Evolutionary conservation across 257 asterid species (phyloP).

Genomic region (Fraxinus excelsior): DNA sequence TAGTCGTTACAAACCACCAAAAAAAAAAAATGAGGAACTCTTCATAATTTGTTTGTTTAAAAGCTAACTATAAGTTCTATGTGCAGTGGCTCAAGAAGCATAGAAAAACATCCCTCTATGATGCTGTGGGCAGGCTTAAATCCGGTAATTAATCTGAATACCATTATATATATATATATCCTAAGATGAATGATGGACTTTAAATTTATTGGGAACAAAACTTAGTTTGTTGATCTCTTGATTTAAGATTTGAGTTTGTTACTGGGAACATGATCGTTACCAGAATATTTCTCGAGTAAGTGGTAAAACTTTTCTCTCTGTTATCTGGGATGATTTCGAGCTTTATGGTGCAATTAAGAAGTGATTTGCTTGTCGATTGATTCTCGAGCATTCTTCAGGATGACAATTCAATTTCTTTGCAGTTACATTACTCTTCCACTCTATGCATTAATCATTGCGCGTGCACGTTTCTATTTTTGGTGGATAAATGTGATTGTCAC

Average conservation of each 20-base stretch:
- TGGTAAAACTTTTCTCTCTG: too few species aligned
- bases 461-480: background rate
- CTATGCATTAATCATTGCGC: conserved; percentile 26
- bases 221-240: background rate
- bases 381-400: conserved; percentile 20
- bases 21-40: too few species aligned
- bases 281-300: conserved; percentile 39
- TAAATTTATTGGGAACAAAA: background rate
- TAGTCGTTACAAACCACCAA: too few species aligned
- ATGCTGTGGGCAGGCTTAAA: conserved; percentile 11
- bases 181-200: too few species aligned
- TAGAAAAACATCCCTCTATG: background rate
- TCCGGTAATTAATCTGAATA: background rate
- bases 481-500: background rate
- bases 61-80: too few species aligned
- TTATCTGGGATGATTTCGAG: too few species aligned
- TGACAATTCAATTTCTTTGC: conserved; percentile 42
- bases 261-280: too few species aligned
- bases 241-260: too few species aligned
- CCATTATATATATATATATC: too few species aligned
- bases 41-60: background rate
- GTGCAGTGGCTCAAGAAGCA: background rate
- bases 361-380: background rate
- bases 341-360: too few species aligned
- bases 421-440: conserved; percentile 48